These are phyloP conservation scores for Eucalyptus curtisii DNA, from an alignment of 345 rosid species.

Conservation along the genomic window DNA sequence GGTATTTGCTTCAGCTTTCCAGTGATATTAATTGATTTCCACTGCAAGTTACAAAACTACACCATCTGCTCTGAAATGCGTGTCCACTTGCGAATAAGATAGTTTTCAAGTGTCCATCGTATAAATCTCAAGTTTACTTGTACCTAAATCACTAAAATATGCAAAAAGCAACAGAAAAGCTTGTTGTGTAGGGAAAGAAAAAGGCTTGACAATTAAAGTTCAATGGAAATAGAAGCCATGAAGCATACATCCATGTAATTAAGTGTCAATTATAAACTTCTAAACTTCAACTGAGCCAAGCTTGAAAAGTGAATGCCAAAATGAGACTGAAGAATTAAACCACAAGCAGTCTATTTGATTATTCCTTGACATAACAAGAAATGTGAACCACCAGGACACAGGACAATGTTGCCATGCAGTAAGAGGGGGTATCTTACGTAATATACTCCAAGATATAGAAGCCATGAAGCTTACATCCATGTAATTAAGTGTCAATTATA, in stretches of 20 bases:
- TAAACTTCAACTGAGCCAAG: background rate
- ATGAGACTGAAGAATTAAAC: background rate
- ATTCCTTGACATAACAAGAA: background rate
- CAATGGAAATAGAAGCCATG: background rate
- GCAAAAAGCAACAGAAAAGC: background rate
- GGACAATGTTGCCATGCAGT: background rate
- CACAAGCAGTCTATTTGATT: background rate
- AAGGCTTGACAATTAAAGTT: background rate
- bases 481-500: background rate
- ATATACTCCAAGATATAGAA: conserved; percentile 60
- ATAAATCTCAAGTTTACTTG: background rate
- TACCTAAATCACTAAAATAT: background rate
- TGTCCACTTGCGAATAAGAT: background rate
- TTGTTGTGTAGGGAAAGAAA: background rate
- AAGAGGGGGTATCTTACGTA: conserved; percentile 32
- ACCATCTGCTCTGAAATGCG: background rate
- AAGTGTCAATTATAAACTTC: background rate
- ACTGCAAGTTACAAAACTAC: background rate
- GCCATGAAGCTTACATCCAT: background rate
- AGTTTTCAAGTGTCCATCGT: background rate
- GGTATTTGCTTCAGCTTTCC: background rate
- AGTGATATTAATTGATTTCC: background rate
- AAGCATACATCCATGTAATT: background rate
- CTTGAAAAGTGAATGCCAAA: background rate
- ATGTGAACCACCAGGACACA: background rate